phyloP scores from a whole-genome alignment of 768 basidiomycete species.

The Rhizopogon vesiculosus region DNA sequence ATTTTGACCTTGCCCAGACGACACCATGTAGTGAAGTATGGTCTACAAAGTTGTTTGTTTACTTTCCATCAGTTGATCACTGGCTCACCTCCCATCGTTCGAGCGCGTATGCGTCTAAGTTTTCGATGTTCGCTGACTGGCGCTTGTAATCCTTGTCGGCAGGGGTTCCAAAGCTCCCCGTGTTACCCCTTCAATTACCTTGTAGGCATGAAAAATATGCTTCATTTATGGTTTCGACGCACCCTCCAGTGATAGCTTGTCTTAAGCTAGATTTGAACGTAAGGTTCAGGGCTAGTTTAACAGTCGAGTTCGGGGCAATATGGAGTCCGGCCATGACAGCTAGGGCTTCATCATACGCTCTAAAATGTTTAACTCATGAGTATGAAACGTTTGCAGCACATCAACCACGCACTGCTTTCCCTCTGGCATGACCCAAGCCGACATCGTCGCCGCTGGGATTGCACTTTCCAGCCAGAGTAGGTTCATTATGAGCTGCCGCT shows the following conservation, averaged over 20 bases:
- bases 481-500: conserved; percentile 85
- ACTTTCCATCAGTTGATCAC: not conserved
- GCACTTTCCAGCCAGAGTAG: conserved; percentile 83
- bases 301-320: conserved; percentile 55
- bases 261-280: conserved; percentile 78
- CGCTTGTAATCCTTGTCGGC: conserved; percentile 61
- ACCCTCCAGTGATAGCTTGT: conserved; percentile 88
- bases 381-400: not conserved
- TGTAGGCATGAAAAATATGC: not conserved
- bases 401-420: conserved; percentile 53
- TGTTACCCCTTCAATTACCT: conserved; percentile 52
- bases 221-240: conserved; percentile 19
- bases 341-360: conserved; percentile 70
- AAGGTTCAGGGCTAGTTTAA: conserved; percentile 64
- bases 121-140: conserved; percentile 47
- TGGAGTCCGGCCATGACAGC: conserved; percentile 60
- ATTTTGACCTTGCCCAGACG: conserved; percentile 75
- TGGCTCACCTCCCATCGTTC: conserved; percentile 83
- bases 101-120: conserved; percentile 75
- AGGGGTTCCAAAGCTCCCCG: conserved; percentile 81
- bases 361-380: conserved; percentile 22
- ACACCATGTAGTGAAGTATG: conserved; percentile 97
- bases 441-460: conserved; percentile 62
- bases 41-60: conserved; percentile 46
- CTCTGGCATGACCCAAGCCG: conserved; percentile 72